These are phyloP conservation scores for Lodderomyces pseudojiufengensis DNA, from an alignment of 1,139 yeast genomes.

Conservation along the genomic window DNA sequence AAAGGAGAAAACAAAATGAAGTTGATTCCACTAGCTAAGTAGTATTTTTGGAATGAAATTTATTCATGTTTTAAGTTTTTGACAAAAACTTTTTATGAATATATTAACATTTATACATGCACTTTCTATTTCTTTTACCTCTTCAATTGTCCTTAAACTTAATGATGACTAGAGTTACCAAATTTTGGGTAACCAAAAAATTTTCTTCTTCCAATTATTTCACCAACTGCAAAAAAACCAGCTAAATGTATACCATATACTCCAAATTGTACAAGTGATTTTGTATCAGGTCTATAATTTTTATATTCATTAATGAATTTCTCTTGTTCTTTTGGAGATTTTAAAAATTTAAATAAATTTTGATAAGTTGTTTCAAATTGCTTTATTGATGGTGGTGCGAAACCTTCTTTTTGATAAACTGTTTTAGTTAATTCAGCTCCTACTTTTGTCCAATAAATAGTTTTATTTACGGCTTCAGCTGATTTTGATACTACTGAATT, in stretches of 20 bases:
- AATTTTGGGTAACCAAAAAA: conserved; percentile 75
- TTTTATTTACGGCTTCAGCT: conserved; percentile 41
- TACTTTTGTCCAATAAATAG: conserved; percentile 89
- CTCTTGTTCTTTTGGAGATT: conserved; percentile 45
- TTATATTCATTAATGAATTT: conserved; percentile 40
- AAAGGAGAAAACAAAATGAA: conserved; percentile 47
- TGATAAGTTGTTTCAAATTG: conserved; percentile 80
- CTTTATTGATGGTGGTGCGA: conserved; percentile 82
- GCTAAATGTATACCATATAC: conserved; percentile 79
- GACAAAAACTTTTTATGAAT: not conserved
- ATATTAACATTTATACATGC: conserved; percentile 1
- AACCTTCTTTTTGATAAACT: conserved; percentile 86
- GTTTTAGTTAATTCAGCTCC: conserved; percentile 83
- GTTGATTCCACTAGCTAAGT: too few relatives aligned
- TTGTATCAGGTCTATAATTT: conserved; percentile 51
- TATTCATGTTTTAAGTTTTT: too few relatives aligned
- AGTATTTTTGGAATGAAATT: too few relatives aligned
- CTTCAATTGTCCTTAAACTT: conserved; percentile 4
- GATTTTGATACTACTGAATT: conserved; percentile 37
- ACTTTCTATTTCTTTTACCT: not conserved
- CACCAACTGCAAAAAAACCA: conserved; percentile 94
- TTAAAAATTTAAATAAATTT: conserved; percentile 35
- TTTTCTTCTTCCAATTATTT: conserved; percentile 93
- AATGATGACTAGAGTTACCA: conserved; percentile 28
- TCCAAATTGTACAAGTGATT: conserved; percentile 62